A percentile compares a stretch with the other conserved stretches of the same genome.
Evolutionary conservation across 345 rosid genomes (phyloP).

Genomic region (Angophora floribunda): DNA sequence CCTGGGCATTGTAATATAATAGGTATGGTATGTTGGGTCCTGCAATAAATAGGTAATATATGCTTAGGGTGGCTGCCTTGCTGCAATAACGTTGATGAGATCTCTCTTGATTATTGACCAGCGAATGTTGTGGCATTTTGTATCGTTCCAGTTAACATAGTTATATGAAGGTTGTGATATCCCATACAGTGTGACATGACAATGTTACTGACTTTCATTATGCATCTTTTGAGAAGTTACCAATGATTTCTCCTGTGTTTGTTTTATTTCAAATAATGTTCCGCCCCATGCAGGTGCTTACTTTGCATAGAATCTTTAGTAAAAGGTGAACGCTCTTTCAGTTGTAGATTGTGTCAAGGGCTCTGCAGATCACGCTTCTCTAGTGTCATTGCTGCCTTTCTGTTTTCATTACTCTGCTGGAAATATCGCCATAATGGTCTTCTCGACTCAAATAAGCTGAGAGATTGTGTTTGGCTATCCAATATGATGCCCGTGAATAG

Average conservation of each 20-base stretch:
- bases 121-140: neutral
- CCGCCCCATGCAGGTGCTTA: neutral
- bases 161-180: neutral
- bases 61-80: neutral
- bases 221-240: neutral
- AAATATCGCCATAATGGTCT: neutral
- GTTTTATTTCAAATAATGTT: neutral
- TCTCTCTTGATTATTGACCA: neutral
- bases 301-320: neutral
- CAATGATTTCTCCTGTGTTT: neutral
- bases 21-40: neutral
- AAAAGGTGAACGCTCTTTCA: neutral
- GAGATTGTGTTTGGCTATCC: neutral
- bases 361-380: neutral
- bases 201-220: neutral
- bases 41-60: neutral
- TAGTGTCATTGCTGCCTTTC: neutral
- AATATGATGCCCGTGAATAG: neutral
- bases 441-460: neutral
- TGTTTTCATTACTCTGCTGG: neutral
- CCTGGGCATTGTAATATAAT: neutral
- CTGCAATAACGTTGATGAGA: neutral
- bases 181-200: neutral
- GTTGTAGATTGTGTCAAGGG: neutral
- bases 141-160: neutral